Evolutionary conservation across 2,329 filamentous ascomycete genomes (phyloP), one percentile per base, ranked within the genome.

Genomic region (Colletotrichum aenigma): DNA sequence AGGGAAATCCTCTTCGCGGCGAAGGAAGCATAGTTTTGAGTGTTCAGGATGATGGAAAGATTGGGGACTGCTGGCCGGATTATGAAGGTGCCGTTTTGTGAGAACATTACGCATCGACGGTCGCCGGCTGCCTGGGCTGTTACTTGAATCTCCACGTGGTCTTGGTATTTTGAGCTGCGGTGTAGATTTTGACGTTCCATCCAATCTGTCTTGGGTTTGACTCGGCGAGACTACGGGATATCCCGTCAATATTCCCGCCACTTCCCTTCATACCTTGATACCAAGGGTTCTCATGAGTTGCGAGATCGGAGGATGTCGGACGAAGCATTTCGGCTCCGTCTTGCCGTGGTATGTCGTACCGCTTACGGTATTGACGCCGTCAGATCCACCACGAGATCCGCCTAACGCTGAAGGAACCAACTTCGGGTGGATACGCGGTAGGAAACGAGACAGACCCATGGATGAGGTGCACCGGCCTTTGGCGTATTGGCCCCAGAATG

Each of bases 1-100:
- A 88, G 72, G 85, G 85, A 4, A 82, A 83, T 77, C 86, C 86
- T 26, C 76, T 88, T 43, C 80, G 84, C 61, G 84, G 81, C 61
- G 84, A 84, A 4, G 85, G 82, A 2, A 85, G 82, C 48, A 84
- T 85, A 26, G 83, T 84, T 5, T n/a, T 74, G 7, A 70, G 38
- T 61, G 58, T 74, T 2, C 71, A 74, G 43, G 66, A 70, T 58
- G 58, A 74, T n/a, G 66, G 66, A 2, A 70, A 70, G 43, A 65
- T 74, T 18, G 71, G 66, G 15, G 66, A 70, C 28, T 74, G 71
- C 43, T 74, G 71, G 66, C 66, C 71, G 2, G 71, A 70, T 48
- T 15, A 55, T 9, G 56, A 65, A 26, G 58, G 43, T 3, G 58
- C 71, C 6, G 43, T 65, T 15, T 13, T 70, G 9, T 74, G n/a